These are phyloP conservation scores for Fusarium avenaceum DNA, from an alignment of 2,329 filamentous ascomycete species.

Conservation along the genomic window DNA sequence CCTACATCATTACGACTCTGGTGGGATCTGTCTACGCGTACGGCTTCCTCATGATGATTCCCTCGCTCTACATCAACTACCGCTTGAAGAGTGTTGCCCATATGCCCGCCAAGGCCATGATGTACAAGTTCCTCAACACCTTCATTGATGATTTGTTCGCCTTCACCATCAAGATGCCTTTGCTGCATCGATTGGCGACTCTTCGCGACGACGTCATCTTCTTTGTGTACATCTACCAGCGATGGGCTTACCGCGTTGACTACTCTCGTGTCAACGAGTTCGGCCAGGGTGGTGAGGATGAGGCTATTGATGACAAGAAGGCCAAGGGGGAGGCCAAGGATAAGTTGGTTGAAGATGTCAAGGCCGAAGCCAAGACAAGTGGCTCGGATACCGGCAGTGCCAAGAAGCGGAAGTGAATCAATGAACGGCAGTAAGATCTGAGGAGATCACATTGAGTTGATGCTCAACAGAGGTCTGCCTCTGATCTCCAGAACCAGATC, in stretches of 20 bases:
- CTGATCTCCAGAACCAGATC: neutral
- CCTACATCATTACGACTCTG: conserved; percentile 92
- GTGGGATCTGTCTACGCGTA: conserved; percentile 98
- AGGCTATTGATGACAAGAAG: conserved; percentile 79
- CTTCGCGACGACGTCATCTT: conserved; percentile 97
- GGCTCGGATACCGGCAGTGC: conserved; percentile 64
- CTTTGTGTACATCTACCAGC: conserved; percentile 97
- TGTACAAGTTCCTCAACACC: conserved; percentile 98
- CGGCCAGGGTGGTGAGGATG: conserved; percentile 96
- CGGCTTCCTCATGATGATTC: conserved; percentile 99
- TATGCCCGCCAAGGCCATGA: conserved; percentile 97
- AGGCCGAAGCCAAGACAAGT: conserved; percentile 60
- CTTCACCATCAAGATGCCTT: conserved; percentile 99
- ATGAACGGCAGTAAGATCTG: neutral
- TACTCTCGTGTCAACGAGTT: conserved; percentile 97
- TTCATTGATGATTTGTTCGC: conserved; percentile 99
- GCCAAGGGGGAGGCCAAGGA: conserved; percentile 58
- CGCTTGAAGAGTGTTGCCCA: conserved; percentile 94
- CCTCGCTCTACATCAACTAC: conserved; percentile 98
- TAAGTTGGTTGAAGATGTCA: conserved; percentile 54
- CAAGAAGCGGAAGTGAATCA: conserved; percentile 58
- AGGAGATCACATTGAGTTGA: neutral
- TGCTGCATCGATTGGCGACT: conserved; percentile 91
- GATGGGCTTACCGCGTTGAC: conserved; percentile 92
- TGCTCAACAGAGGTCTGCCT: neutral